A percentile compares a stretch with the other conserved stretches of the same genome.
Conservation (phyloP, 139 green algal genomes). For the Closterium sp. region DNA sequence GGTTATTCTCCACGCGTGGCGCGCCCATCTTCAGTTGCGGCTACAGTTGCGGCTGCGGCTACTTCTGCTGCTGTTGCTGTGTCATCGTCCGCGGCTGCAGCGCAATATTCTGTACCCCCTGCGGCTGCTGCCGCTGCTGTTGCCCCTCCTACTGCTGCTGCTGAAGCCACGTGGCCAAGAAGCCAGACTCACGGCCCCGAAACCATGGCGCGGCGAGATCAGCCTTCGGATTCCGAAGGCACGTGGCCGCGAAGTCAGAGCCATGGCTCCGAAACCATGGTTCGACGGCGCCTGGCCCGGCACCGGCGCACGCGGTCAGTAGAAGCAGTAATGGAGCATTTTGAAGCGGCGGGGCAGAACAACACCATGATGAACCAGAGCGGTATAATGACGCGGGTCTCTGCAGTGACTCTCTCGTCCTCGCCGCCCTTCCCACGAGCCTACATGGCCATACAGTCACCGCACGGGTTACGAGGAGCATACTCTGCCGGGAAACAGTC, state of each 20-base stretch:
- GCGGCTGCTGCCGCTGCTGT: not conserved
- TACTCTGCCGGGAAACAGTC: not conserved
- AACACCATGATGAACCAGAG: not conserved
- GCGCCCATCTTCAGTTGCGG: too few relatives aligned
- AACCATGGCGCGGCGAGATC: not conserved
- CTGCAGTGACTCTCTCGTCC: not conserved
- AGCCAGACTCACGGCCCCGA: not conserved
- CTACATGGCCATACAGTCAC: not conserved
- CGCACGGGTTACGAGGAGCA: not conserved
- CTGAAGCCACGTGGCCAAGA: not conserved
- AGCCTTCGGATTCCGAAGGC: too few relatives aligned
- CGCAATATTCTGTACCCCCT: not conserved
- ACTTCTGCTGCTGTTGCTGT: too few relatives aligned
- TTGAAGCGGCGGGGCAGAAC: not conserved
- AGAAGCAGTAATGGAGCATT: not conserved
- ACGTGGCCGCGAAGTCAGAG: too few relatives aligned
- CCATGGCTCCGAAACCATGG: too few relatives aligned
- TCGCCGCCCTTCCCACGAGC: not conserved
- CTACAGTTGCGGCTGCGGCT: too few relatives aligned
- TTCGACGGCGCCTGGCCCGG: too few relatives aligned
- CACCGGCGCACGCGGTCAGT: not conserved
- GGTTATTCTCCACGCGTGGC: not conserved
- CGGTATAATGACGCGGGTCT: too few relatives aligned
- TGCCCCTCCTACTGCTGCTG: not conserved
- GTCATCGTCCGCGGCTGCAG: too few relatives aligned